Base-by-base conservation (phyloP, 805 yeast species). In the Ogataea methanolica region DNA sequence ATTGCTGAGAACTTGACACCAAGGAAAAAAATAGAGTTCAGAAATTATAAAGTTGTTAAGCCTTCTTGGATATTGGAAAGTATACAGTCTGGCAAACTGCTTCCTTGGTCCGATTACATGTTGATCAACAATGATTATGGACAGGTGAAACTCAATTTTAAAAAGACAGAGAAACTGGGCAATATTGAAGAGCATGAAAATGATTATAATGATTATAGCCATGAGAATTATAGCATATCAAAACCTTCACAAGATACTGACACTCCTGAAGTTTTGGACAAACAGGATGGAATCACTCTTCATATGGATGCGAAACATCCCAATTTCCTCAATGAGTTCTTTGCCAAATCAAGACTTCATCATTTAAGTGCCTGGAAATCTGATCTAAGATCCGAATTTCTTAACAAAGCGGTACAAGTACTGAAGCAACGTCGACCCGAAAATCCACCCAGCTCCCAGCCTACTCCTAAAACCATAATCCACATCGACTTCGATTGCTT, bases 401-500 rank as follows among this genome's bases (percentile, higher is more conserved):
- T 85, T 36, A 62, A 71, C 4, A 66, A 65, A 42, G 79, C 85
- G 14, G 55, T 78, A 1, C 58, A 57, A 5, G 55, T 42, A 15
- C 50, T 46, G 34, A 33, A 47, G 31, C 44, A 44, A 44, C 36
- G 59, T 40, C 21, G 12, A 33, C 29, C 26, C 16, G 40, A 17
- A 14, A 4, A 14, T 19, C 7, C 38, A 12, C 9, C 49, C 38
- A 19, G 31, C 4, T 58, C 57, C 33, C 16, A 35, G 0, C 14
- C 36, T 1, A 14, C 42, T 4, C 22, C 48, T 4, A 47, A 39
- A 43, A 61, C 75, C 1, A 77, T 91, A 9, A 61, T 91, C 46
- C 97, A 92, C 63, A 74, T 92, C 33, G 99, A 92, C 63, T 92
- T 90, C 64, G 99, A 92, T 63, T 89, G 96, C 54, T 92, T 94